These are phyloP conservation scores for Otatea glauca DNA, from an alignment of 176 grass and related monocot species.

Conservation along the genomic window DNA sequence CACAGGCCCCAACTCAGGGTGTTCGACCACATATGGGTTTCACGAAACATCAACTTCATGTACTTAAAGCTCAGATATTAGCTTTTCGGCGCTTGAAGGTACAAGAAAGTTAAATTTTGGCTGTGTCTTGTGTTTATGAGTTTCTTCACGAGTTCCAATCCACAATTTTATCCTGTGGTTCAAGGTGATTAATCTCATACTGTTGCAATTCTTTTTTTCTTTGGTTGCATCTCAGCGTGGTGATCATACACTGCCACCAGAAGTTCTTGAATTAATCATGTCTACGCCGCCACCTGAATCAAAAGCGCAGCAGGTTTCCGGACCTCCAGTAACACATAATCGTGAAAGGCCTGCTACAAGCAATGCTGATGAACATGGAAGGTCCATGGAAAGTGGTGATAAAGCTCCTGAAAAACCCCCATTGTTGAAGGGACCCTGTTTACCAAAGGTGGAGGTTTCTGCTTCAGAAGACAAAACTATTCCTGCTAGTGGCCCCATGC, in stretches of 20 bases:
- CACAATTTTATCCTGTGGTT: conserved; percentile 23
- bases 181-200: conserved; percentile 32
- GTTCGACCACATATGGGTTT: conserved; percentile 54
- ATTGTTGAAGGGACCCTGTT: conserved; percentile 45
- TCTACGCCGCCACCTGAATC: conserved; percentile 46
- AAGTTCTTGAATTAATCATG: conserved; percentile 93
- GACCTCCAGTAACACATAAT: conserved; percentile 37
- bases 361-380: conserved; percentile 54
- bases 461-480: conserved; percentile 64
- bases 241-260: conserved; percentile 79
- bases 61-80: conserved; percentile 99
- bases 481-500: conserved; percentile 41
- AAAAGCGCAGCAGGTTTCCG: conserved; percentile 52
- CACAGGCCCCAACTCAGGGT: conserved; percentile 50
- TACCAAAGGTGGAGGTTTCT: conserved; percentile 75
- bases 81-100: conserved; percentile 99
- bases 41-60: conserved; percentile 94
- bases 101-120: conserved; percentile 35
- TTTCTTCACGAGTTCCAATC: conserved; percentile 4
- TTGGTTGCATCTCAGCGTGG: conserved; percentile 69
- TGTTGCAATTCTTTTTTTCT: conserved; percentile 21
- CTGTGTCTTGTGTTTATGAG: conserved; percentile 9
- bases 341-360: conserved; percentile 44
- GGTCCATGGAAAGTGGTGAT: conserved; percentile 52
- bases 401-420: conserved; percentile 55